Conservation (phyloP, 257 asterid species). For the Solanum gandarillasii region DNA sequence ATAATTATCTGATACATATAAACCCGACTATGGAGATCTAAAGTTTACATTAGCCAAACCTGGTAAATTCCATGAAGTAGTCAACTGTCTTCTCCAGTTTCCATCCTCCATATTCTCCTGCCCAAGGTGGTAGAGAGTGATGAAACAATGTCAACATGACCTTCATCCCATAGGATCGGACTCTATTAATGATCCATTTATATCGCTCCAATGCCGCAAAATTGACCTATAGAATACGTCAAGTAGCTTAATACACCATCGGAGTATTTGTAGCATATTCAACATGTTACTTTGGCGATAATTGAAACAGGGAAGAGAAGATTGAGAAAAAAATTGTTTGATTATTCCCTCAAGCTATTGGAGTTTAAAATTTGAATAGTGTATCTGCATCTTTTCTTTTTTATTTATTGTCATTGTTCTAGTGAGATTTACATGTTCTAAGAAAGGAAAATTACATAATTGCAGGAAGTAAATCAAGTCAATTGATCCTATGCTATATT, state of each 20-base stretch:
- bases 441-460: neutral
- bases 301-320: neutral
- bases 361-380: neutral
- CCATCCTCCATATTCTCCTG: conserved; percentile 99
- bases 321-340: neutral
- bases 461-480: neutral
- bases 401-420: neutral
- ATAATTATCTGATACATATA: neutral
- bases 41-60: conserved; percentile 22
- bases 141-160: conserved; percentile 93
- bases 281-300: neutral
- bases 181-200: conserved; percentile 78
- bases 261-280: neutral
- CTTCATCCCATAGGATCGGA: conserved; percentile 84
- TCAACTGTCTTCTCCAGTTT: conserved; percentile 79
- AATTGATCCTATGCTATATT: neutral
- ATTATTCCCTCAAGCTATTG: neutral
- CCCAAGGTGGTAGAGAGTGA: conserved; percentile 99
- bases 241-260: neutral
- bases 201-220: conserved; percentile 92
- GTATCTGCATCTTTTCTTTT: neutral
- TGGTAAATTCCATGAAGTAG: conserved; percentile 79
- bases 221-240: conserved; percentile 43
- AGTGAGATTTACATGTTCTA: neutral
- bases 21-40: neutral